Evolutionary conservation across 345 rosid species (phyloP), one percentile per base, ranked within the genome.

Genomic region (Schrenkiella parvula): DNA sequence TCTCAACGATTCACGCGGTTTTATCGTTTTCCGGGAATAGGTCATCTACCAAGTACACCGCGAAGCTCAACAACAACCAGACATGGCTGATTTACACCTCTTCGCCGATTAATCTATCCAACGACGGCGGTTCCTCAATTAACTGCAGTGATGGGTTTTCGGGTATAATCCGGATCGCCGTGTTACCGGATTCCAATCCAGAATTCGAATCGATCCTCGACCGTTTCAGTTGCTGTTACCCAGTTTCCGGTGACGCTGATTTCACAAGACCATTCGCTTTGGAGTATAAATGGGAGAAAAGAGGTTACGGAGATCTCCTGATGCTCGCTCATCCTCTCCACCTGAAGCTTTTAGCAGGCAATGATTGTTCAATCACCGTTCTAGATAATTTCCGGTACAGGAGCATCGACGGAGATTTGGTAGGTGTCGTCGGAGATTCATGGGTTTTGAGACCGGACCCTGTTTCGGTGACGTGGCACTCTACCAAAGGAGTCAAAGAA

Each of bases 311-410:
- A 66, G 86, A 91, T 84, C 87, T 95, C 81, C 82, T 95, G 14
- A 82, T 95, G 83, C 84, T 95, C 14, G 96, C 99, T 5, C 99
- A 95, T 70, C 96, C 97, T 57, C 88, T 95, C 18, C 97, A 95
- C 78, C 70, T 86, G 11, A 82, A 80, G 75, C 82, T 95, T 70
- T 72, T 95, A 50, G 72, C 83, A 6, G 47, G 6, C 6, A 61
- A 80, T 17, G 79, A 83, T 43, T 41, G 73, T 46, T 70, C 83
- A 44, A 32, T 84, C 17, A 79, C 76, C 22, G 86, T 95, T 60
- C 54, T 95, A 21, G 87, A 91, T 18, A 80, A 71, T 52, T 80
- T 95, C 73, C 76, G 65, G 73, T 95, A 85, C 62, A 82, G 39
- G 6, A 88, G 99, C 55, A 79, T 95, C 68, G 97, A 95, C 73